phyloP scores from a whole-genome alignment of 1,284 basidiomycete species.

The Tremellales sp. region DNA sequence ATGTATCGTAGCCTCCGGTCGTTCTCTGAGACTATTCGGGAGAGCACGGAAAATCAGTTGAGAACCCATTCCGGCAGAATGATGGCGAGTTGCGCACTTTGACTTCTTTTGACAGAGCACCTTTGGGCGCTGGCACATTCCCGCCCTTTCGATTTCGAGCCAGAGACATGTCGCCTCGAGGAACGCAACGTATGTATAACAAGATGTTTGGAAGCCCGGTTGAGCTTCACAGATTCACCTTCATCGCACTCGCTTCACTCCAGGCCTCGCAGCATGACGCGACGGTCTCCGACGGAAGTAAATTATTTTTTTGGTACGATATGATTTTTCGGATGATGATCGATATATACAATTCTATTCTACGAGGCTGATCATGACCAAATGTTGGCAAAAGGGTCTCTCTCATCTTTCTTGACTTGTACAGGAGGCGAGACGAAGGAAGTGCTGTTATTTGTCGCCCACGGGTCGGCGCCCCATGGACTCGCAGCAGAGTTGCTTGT shows the following conservation, averaged over 20 bases:
- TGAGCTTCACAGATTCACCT: no score
- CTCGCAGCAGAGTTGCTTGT: constrained; percentile 4
- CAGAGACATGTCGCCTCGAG: no score
- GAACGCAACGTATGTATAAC: no score
- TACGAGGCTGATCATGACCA: constrained; percentile 15
- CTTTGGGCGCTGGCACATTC: no score
- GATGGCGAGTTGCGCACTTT: no score
- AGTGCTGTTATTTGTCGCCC: constrained; percentile 14
- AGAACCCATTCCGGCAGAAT: neutral
- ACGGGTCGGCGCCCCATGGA: constrained; percentile 21
- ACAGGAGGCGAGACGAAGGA: constrained; percentile 10
- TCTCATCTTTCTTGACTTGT: constrained; percentile 31
- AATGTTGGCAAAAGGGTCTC: constrained; percentile 39
- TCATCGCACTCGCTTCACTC: no score
- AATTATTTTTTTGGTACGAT: neutral
- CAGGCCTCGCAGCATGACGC: neutral
- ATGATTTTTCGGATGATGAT: neutral
- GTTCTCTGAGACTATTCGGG: neutral
- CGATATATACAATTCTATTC: neutral
- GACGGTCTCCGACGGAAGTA: neutral
- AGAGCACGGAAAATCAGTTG: neutral
- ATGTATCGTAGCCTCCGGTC: neutral
- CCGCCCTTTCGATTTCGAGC: no score
- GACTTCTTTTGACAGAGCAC: no score
- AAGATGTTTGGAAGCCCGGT: no score